Evolutionary conservation across 768 basidiomycete species (phyloP), one percentile per base, ranked within the genome.

Genomic region (Rhodotorula diobovata): DNA sequence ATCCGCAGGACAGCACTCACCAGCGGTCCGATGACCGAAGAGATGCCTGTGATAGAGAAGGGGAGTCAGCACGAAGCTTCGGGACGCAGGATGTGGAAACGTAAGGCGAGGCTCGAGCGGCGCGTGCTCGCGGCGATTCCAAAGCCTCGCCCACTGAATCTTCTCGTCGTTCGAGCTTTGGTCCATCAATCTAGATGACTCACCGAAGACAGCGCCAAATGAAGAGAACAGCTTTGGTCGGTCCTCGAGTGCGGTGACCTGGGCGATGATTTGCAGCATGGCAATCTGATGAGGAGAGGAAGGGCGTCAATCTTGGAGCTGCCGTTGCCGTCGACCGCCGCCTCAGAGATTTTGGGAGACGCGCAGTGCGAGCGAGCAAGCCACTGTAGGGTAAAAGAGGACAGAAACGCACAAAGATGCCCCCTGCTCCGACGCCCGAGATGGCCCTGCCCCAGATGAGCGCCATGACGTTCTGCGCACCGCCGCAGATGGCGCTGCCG

Each of bases 381-480:
- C 21, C n/a, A 41, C 39, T 16, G 25, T 7, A n/a, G 14, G 50
- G 28, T 9, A 41, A 41, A n/a, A 14, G 25, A 9, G 16, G 21
- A 7, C 28, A 12, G 35, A 5, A n/a, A 61, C 63, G n/a, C 25
- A 76, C 67, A 64, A 82, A 80, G 56, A 82, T 79, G 46, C 83
- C 83, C 32, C 45, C 81, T 1, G 82, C 84, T 4, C 84, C 85
- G 5, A 84, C 67, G 20, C 85, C 85, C 6, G 82, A 79, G 48
- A 85, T 73, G 0, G 84, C 84, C 28, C 84, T 78, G 20, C 85
- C 85, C 59, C 84, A 77, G 59, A 83, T 82, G 35, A 83, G 72
- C 15, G 78, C 68, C 50, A 74, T 67, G 34, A 81, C 76, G 41
- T 62, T 72, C 1, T 78, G 77, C 0, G 80, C 77, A 1, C 81